A percentile compares a stretch with the other conserved stretches of the same genome.
These are phyloP conservation scores for Fusarium succisae DNA, from an alignment of 2,329 filamentous ascomycete genomes.

Conservation along the genomic window DNA sequence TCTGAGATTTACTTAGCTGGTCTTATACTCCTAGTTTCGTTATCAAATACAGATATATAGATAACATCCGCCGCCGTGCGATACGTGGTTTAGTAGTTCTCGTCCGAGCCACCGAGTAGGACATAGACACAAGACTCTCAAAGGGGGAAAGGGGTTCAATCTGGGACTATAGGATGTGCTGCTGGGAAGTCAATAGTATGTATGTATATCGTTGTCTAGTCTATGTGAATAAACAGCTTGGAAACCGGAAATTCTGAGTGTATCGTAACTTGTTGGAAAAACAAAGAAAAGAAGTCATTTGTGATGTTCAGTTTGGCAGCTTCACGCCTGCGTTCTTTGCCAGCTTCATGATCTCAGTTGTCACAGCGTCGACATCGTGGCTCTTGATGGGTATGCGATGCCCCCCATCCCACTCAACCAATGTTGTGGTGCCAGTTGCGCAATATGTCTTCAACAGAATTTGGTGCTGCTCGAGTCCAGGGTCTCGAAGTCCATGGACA, in stretches of 20 bases:
- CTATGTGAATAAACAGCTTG: too few relatives aligned
- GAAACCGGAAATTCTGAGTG: too few relatives aligned
- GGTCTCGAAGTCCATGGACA: constrained; percentile 64
- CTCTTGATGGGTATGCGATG: constrained; percentile 77
- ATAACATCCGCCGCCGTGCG: constrained; percentile 69
- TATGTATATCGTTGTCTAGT: too few relatives aligned
- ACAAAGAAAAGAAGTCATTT: too few relatives aligned
- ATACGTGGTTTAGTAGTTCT: constrained; percentile 73
- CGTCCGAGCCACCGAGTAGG: constrained; percentile 70
- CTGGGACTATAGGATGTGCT: too few relatives aligned
- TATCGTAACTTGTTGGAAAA: too few relatives aligned
- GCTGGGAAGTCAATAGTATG: too few relatives aligned
- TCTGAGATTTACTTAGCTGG: background rate
- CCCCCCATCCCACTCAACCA: constrained; percentile 78
- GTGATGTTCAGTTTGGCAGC: too few relatives aligned
- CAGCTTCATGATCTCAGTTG: constrained; percentile 40
- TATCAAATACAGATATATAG: too few relatives aligned
- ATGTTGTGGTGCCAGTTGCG: constrained; percentile 57
- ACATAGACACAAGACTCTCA: constrained; percentile 49
- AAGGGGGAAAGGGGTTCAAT: too few relatives aligned
- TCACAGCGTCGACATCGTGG: constrained; percentile 65
- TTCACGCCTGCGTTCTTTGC: constrained; percentile 17
- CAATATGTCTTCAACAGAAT: constrained; percentile 68
- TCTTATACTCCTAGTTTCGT: too few relatives aligned
- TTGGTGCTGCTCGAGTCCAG: constrained; percentile 63